These are phyloP conservation scores for Manihot esculenta DNA, from an alignment of 441 rosid genomes.

Conservation along the genomic window DNA sequence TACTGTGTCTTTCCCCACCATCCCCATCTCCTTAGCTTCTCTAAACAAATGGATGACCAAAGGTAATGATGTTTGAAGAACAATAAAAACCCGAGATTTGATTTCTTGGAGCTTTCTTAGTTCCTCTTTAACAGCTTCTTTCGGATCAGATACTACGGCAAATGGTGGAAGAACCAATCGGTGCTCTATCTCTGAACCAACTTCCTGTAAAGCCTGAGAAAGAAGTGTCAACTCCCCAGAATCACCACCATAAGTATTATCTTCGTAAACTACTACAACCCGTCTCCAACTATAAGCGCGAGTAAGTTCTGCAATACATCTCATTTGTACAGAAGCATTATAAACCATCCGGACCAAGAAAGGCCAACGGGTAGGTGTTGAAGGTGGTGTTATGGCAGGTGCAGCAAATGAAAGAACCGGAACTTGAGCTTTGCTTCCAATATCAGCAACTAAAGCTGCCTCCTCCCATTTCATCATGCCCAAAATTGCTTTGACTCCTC, in stretches of 20 bases:
- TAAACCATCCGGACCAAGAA: constrained; percentile 36
- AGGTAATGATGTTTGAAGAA: constrained; percentile 44
- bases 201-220: constrained; percentile 30
- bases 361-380: constrained; percentile 39
- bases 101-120: constrained; percentile 29
- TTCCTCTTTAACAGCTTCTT: constrained; percentile 24
- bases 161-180: constrained; percentile 38
- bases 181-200: constrained; percentile 42
- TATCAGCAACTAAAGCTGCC: constrained; percentile 45
- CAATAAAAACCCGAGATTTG: constrained; percentile 43
- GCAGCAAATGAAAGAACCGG: constrained; percentile 47
- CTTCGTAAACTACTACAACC: constrained; percentile 41
- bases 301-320: constrained; percentile 40
- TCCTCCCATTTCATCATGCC: constrained; percentile 55
- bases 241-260: constrained; percentile 32
- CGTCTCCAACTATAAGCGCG: constrained; percentile 38
- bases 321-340: constrained; percentile 31
- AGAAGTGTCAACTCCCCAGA: constrained; percentile 32
- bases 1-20: constrained; percentile 36
- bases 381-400: constrained; percentile 25
- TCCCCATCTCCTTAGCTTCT: constrained; percentile 38
- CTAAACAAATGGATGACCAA: constrained; percentile 39
- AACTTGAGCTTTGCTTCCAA: constrained; percentile 33
- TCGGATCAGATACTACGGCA: constrained; percentile 31
- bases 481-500: constrained; percentile 35